Conservation (phyloP, 164 flowering plant species). For the Stephania cephalantha region DNA sequence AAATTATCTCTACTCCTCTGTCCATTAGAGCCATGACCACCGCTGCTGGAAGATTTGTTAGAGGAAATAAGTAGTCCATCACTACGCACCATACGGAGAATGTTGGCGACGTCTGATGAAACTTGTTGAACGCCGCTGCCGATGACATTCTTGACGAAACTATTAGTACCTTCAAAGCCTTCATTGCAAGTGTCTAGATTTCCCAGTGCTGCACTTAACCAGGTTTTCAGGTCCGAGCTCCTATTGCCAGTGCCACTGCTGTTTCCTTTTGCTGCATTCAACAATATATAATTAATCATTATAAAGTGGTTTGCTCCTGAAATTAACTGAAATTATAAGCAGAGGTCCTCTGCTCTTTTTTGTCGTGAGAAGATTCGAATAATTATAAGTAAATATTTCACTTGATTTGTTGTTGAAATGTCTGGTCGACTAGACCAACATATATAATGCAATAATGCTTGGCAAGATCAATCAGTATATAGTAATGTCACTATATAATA, state of each 20-base stretch:
- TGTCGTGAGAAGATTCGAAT: no score
- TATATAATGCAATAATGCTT: no score
- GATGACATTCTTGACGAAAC: constrained; percentile 36
- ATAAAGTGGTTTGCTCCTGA: no score
- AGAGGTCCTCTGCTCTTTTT: no score
- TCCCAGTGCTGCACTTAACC: constrained; percentile 70
- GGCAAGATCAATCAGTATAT: no score
- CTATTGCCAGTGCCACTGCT: constrained; percentile 42
- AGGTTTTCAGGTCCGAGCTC: constrained; percentile 47
- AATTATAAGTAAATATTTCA: no score
- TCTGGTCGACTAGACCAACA: no score
- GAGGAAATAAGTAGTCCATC: not conserved
- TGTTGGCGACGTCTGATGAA: constrained; percentile 35
- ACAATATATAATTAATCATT: no score
- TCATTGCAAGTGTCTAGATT: constrained; percentile 83
- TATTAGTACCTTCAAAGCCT: constrained; percentile 71
- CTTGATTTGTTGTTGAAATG: no score
- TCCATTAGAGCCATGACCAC: constrained; percentile 6
- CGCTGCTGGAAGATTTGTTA: not conserved
- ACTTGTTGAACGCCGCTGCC: constrained; percentile 43
- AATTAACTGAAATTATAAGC: no score
- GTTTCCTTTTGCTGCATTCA: constrained; percentile 38
- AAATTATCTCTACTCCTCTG: constrained; percentile 16
- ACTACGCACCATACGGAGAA: constrained; percentile 40
- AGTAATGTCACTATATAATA: no score